Conservation (phyloP, 495 filamentous ascomycete genomes). For the Baudoinia panamericana region DNA sequence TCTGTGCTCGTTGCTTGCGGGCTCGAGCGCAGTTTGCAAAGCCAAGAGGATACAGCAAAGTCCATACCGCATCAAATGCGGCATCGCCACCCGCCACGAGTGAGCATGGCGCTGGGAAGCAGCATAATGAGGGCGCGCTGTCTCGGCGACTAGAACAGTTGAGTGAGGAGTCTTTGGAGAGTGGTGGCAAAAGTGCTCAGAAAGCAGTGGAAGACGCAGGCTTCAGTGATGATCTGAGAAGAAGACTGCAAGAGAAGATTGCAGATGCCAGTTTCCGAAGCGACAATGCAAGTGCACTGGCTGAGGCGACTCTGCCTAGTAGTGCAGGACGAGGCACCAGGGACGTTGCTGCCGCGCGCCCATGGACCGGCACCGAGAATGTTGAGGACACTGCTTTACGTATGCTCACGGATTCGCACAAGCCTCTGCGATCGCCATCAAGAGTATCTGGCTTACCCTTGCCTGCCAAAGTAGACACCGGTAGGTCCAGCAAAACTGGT, state of each 20-base stretch:
- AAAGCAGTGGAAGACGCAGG: constrained; percentile 73
- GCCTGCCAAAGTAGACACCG: constrained; percentile 41
- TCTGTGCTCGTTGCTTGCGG: constrained; percentile 25
- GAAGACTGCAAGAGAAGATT: constrained; percentile 58
- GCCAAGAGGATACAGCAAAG: not conserved
- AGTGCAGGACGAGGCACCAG: constrained; percentile 60
- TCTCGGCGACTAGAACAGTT: constrained; percentile 59
- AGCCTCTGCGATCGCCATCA: constrained; percentile 47
- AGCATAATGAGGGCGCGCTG: constrained; percentile 45
- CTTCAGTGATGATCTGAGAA: constrained; percentile 76
- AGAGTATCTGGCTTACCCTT: constrained; percentile 29
- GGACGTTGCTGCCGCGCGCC: constrained; percentile 52
- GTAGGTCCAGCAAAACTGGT: constrained; percentile 31
- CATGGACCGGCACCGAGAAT: constrained; percentile 70
- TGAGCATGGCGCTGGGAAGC: no score
- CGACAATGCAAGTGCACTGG: constrained; percentile 56
- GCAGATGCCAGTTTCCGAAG: constrained; percentile 54
- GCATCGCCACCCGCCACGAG: constrained; percentile 10
- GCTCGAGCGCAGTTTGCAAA: constrained; percentile 2
- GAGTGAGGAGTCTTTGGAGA: constrained; percentile 64
- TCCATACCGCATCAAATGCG: constrained; percentile 3
- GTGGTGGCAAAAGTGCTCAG: constrained; percentile 54
- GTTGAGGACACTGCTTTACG: constrained; percentile 64
- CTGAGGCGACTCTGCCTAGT: constrained; percentile 47
- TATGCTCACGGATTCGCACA: constrained; percentile 76